phyloP scores from a whole-genome alignment of 2,329 filamentous ascomycete genomes.

The Exophiala phaeomuriformis region DNA sequence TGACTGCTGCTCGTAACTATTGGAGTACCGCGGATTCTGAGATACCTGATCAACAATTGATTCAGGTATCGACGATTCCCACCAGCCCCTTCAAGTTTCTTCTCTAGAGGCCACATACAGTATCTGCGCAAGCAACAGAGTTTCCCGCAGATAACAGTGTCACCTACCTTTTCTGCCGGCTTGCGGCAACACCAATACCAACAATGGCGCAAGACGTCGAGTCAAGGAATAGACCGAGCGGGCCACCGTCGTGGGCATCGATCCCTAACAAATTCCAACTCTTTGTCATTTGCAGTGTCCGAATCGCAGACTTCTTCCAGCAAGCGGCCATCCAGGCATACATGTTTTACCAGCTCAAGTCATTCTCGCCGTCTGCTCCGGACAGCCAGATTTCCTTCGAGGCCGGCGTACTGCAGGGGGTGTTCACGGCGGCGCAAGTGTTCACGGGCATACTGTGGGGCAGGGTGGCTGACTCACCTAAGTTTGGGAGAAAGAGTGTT shows the following conservation, averaged over 20 bases:
- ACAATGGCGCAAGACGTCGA: conserved; percentile 13
- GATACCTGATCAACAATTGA: no score
- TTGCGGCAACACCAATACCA: background rate
- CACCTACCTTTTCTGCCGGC: background rate
- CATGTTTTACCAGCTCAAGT: conserved; percentile 71
- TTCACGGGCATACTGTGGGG: conserved; percentile 71
- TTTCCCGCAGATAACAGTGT: no score
- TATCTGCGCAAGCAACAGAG: no score
- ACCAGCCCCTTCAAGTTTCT: no score
- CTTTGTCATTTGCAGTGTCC: conserved; percentile 62
- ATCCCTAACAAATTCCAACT: conserved; percentile 65
- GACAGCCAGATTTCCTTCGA: conserved; percentile 59
- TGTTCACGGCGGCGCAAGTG: conserved; percentile 68
- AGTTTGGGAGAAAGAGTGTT: conserved; percentile 63
- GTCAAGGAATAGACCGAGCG: conserved; percentile 7
- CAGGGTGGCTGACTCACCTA: conserved; percentile 40
- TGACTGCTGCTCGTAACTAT: conserved; percentile 10
- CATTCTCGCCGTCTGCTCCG: conserved; percentile 50
- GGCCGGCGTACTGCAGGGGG: conserved; percentile 62
- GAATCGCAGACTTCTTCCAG: conserved; percentile 68
- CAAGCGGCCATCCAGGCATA: conserved; percentile 65
- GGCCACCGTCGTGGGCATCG: conserved; percentile 54
- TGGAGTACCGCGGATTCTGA: background rate
- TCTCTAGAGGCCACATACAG: no score
- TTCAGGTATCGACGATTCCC: no score